Evolutionary conservation across 1,139 yeast species (phyloP), one percentile per base, ranked within the genome.

Genomic region (Ogataea hybrid): DNA sequence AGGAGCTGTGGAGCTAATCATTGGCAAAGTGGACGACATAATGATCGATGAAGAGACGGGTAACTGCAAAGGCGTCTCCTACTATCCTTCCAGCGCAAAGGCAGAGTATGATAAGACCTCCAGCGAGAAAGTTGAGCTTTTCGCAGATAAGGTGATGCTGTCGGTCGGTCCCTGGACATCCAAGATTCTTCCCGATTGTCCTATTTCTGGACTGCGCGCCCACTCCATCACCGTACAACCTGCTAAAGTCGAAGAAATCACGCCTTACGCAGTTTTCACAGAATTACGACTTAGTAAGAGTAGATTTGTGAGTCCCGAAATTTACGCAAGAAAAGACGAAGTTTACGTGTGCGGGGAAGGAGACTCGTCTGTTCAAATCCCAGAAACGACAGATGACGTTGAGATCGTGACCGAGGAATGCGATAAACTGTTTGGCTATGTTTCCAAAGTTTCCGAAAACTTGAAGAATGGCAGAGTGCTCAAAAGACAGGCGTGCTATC

Each of bases 341-440:
- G 95, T 92, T 25, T 92, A 90, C 57, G 94, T 92, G 1, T 92
- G 98, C 67, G 98, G 98, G 37, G 98, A 92, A 64, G 96, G 97
- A 32, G 97, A 90, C 59, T 83, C 92, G 1, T 74, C 84, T 6
- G 95, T 85, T 23, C 90, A 87, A 43, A 79, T 92, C 29, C 98
- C 98, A 2, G 97, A 88, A 57, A 84, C 95, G 0, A 86, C 96
- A 0, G 96, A 88, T 59, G 95, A 89, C 52, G 96, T 92, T 22
- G 89, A 84, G 61, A 95, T 90, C 25, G 89, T 87, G 32, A 77
- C 82, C 43, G 85, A 84, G 37, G 85, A 87, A 61, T 92, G 97
- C 69, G 96, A 89, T 56, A 90, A 86, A 52, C 70, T 92, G 46
- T 90, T 85, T 63, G 74, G 75, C 51, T 85, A 84, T 58, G 97